These are phyloP conservation scores for Incumbomyces lentus DNA, from an alignment of 2,329 filamentous ascomycete genomes.

Conservation along the genomic window DNA sequence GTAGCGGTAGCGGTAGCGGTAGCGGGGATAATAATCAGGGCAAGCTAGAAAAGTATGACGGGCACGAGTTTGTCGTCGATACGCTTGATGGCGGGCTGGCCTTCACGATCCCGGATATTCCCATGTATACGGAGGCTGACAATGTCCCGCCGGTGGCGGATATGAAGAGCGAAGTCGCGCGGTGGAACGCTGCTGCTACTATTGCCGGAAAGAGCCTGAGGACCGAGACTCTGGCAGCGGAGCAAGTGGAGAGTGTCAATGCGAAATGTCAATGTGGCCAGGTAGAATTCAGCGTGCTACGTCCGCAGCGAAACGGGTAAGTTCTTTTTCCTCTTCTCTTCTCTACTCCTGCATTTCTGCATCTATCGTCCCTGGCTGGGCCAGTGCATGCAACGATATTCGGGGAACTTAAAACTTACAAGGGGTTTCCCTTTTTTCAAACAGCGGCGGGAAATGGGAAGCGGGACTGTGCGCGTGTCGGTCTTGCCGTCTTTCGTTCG, in stretches of 20 bases:
- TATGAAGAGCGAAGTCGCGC: not conserved
- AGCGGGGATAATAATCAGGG: not conserved
- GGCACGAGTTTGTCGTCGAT: constrained; percentile 4
- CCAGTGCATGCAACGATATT: too few relatives aligned
- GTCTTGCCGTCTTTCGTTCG: not conserved
- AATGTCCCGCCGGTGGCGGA: not conserved
- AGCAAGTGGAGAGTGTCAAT: not conserved
- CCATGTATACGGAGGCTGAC: not conserved
- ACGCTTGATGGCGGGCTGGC: constrained; percentile 8
- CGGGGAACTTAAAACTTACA: too few relatives aligned
- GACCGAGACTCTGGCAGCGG: not conserved
- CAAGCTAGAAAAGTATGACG: not conserved
- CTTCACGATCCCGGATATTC: not conserved
- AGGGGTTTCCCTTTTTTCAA: too few relatives aligned
- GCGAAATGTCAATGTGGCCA: constrained; percentile 4
- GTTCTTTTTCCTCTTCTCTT: not conserved
- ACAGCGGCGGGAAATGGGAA: not conserved
- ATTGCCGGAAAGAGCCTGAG: not conserved
- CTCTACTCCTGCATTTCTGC: not conserved
- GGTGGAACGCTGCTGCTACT: too few relatives aligned
- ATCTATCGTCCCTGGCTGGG: too few relatives aligned
- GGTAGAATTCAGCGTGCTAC: not conserved
- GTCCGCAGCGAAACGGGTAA: constrained; percentile 4
- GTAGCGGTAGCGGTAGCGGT: too few relatives aligned
- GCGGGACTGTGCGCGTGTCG: not conserved